Percentiles rank a stretch among this genome's conserved stretches.
Conservation (phyloP, 306 rosid genomes). For the Quercus gilva region DNA sequence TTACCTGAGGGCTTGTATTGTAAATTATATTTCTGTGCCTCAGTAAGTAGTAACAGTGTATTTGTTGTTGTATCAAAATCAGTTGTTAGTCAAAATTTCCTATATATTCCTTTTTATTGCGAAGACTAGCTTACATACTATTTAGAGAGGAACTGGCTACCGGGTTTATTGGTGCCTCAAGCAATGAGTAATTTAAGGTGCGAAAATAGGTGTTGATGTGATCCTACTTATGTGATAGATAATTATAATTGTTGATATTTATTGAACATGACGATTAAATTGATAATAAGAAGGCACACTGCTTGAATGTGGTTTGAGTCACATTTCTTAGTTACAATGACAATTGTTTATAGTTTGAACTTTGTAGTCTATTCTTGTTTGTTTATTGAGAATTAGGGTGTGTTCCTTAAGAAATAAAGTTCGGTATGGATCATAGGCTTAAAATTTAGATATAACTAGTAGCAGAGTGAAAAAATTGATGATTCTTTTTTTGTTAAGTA, state of each 20-base stretch:
- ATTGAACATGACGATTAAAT: not conserved
- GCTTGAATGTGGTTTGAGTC: not conserved
- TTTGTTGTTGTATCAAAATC: not conserved
- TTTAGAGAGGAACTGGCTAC: not conserved
- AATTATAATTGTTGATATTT: not conserved
- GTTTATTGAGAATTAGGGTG: too few relatives aligned
- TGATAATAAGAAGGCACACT: not conserved
- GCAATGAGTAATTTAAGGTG: not conserved
- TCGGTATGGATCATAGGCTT: too few relatives aligned
- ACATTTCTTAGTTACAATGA: too few relatives aligned
- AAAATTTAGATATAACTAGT: too few relatives aligned
- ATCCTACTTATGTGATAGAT: not conserved
- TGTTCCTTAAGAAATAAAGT: too few relatives aligned
- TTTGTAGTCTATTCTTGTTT: too few relatives aligned
- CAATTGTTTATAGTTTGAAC: too few relatives aligned
- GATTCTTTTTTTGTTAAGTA: too few relatives aligned
- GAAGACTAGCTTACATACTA: not conserved
- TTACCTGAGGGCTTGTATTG: not conserved
- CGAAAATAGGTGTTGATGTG: too few relatives aligned
- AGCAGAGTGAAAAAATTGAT: too few relatives aligned
- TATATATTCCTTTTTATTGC: not conserved
- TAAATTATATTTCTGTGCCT: conserved; percentile 23
- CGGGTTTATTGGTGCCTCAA: not conserved
- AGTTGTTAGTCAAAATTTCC: not conserved
- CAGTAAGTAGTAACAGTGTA: not conserved